These are phyloP conservation scores for Vigna reflexopilosa DNA, from an alignment of 306 rosid species.

Conservation along the genomic window DNA sequence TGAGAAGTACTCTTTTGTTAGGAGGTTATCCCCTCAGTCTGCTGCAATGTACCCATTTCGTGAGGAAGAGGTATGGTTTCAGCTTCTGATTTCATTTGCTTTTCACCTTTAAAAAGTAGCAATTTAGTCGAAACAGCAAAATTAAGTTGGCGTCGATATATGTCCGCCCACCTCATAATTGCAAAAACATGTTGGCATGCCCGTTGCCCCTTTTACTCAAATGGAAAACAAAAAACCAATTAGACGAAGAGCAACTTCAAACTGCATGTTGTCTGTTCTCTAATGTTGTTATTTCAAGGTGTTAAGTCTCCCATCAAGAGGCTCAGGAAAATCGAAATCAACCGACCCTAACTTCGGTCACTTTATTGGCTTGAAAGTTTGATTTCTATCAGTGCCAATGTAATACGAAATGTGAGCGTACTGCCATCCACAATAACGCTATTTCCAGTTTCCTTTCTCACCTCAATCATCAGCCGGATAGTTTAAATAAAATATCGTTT, in stretches of 20 bases:
- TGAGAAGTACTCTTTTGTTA: constrained; percentile 80
- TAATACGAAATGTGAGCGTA: constrained; percentile 3
- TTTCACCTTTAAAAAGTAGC: constrained; percentile 21
- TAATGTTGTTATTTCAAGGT: constrained; percentile 5
- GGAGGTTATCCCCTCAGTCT: constrained; percentile 87
- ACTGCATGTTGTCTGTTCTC: constrained; percentile 23
- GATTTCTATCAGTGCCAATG: constrained; percentile 9
- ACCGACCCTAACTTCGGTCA: background rate
- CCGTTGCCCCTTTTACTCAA: constrained; percentile 10
- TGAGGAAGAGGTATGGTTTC: constrained; percentile 75
- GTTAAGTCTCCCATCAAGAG: background rate
- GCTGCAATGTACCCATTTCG: constrained; percentile 71
- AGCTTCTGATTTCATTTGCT: constrained; percentile 27
- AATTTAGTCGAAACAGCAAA: constrained; percentile 23
- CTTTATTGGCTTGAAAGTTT: background rate
- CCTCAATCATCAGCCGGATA: constrained; percentile 20
- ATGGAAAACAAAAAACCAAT: constrained; percentile 19
- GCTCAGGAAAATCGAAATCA: constrained; percentile 11
- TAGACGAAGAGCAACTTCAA: constrained; percentile 27
- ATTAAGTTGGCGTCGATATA: constrained; percentile 1
- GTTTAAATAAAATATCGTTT: background rate
- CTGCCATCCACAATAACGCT: background rate
- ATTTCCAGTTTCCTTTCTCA: constrained; percentile 22
- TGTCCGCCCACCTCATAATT: constrained; percentile 9
- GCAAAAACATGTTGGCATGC: constrained; percentile 30